Base-by-base conservation (phyloP, 345 rosid species). In the Euphorbia peplus region DNA sequence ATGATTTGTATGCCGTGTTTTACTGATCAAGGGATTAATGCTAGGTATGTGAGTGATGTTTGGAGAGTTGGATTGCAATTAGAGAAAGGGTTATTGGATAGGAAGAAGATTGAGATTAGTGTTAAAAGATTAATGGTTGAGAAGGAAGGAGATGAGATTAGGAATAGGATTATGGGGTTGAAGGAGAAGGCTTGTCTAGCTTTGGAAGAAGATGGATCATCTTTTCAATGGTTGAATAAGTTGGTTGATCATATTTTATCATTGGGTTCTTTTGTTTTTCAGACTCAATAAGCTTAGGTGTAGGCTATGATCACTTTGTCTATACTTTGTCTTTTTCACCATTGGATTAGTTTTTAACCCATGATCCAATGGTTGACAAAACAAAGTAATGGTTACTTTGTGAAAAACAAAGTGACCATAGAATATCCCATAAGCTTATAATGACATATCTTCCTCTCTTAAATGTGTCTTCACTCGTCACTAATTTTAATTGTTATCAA, bases 1-100 rank as follows among this genome's bases (percentile, higher is more conserved):
- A 70, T 70, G 73, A 60, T 70, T 15, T 70, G 73, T 0, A 69
- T 35, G 73, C 73, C 67, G 35, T 9, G 47, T 12, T 70, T 61
- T 12, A 18, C 51, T 29, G 73, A 70, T 48, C 73, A 70, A 26
- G 51, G 14, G 0, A 47, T 60, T 0, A 69, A 60, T 60, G 73
- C 73, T 29, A 60, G 73, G 35, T 69, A 61, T 24, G 73, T 61
- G 2, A 48, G 73, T 60, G 66, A 70, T 48, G 73, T 70, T 1
- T 70, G 61, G 67, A 62, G 67, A 41, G 26, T 70, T 37, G 73
- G 67, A 19, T 2, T 70, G 60, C 67, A 70, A 26, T 18, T 61
- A 6, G 67, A 61, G 51, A 61, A 61, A 51, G 67, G 60, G 37
- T 32, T 32, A 8, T 19, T 61, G 28, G 60, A 50, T 6, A 70